phyloP scores from a whole-genome alignment of 2,329 filamentous ascomycete species.

The Beauveria sp. region DNA sequence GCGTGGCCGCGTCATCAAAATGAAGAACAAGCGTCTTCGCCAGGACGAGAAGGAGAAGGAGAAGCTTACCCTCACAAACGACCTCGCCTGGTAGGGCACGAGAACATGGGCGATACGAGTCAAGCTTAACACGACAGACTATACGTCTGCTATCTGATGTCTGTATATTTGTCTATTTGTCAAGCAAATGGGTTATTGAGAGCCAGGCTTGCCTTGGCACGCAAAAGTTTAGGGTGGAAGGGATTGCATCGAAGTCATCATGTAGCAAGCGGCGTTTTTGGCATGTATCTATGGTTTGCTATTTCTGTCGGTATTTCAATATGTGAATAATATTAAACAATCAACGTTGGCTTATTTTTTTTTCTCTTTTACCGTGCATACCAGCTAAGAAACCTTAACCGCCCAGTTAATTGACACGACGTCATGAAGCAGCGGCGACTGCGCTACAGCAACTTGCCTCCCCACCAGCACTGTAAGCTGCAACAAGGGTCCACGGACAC shows the following conservation, averaged over 20 bases:
- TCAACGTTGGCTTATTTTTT: neutral
- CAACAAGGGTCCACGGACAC: neutral
- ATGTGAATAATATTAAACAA: conserved; percentile 9
- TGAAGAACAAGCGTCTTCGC: conserved; percentile 36
- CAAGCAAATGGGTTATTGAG: neutral
- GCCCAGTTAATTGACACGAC: neutral
- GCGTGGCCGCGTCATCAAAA: conserved; percentile 40
- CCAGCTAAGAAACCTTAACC: neutral
- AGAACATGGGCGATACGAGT: neutral
- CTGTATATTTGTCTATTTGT: neutral
- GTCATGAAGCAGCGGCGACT: neutral
- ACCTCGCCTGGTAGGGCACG: conserved; percentile 31
- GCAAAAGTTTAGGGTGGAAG: neutral
- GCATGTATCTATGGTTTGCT: conserved; percentile 6
- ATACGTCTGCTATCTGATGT: neutral
- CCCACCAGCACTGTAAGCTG: neutral
- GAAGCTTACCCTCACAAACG: conserved; percentile 35
- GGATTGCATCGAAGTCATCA: conserved; percentile 7
- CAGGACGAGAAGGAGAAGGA: conserved; percentile 54
- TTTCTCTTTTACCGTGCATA: neutral
- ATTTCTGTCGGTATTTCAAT: conserved; percentile 1
- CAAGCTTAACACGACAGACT: neutral
- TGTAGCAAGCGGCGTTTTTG: conserved; percentile 12
- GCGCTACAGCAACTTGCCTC: neutral
- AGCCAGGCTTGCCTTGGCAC: neutral